Percentiles rank a stretch among this genome's conserved stretches.
Conservation (phyloP, 139 green algal genomes). For the Chlorella sp. region DNA sequence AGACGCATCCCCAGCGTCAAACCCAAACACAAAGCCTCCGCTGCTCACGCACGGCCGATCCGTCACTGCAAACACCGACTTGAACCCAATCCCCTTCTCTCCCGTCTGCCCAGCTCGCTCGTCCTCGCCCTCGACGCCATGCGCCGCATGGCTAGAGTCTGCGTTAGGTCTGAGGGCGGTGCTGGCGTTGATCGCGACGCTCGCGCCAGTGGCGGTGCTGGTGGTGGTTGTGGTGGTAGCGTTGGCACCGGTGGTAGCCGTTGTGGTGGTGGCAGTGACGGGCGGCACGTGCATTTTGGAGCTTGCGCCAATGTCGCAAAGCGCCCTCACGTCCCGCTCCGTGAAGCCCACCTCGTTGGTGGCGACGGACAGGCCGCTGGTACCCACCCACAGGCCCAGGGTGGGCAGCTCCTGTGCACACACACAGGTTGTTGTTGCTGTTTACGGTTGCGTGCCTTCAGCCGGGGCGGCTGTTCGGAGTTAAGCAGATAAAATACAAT, state of each 20-base stretch:
- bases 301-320: constrained; percentile 27
- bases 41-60: constrained; percentile 15
- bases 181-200: too few species aligned
- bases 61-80: constrained; percentile 25
- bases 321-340: constrained; percentile 20
- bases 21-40: constrained; percentile 21
- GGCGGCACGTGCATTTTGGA: constrained; percentile 17
- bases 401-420: constrained; percentile 9
- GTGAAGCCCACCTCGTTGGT: constrained; percentile 31
- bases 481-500: too few species aligned
- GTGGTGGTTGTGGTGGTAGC: too few species aligned
- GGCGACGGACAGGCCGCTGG: constrained; percentile 4
- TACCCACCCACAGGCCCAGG: constrained; percentile 10
- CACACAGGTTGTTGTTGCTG: not conserved
- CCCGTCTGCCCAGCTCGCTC: constrained; percentile 15
- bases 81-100: constrained; percentile 36
- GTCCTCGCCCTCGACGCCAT: too few species aligned
- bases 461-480: too few species aligned
- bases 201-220: too few species aligned
- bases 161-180: too few species aligned
- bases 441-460: too few species aligned
- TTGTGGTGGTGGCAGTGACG: too few species aligned
- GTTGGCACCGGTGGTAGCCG: too few species aligned
- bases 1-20: constrained; percentile 21
- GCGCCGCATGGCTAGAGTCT: too few species aligned